Conservation (phyloP, 2,329 filamentous ascomycete species). For the Aspergillus calidoustus region DNA sequence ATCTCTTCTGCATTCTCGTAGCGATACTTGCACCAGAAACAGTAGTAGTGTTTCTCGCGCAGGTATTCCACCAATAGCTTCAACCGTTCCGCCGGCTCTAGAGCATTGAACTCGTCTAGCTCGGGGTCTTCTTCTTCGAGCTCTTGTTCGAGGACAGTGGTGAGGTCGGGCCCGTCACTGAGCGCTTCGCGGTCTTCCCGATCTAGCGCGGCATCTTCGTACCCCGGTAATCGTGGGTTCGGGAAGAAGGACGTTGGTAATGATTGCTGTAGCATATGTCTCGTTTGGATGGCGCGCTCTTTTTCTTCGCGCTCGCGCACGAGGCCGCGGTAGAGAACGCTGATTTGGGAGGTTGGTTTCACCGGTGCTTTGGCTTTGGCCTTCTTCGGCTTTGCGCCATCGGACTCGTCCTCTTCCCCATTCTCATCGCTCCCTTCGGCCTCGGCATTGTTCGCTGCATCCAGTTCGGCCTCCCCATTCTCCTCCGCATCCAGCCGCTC, state of each 20-base stretch:
- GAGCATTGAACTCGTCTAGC: conserved; percentile 75
- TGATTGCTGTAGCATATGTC: conserved; percentile 39
- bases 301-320: conserved; percentile 71
- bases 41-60: conserved; percentile 75
- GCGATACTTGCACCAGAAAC: conserved; percentile 92
- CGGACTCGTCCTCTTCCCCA: conserved; percentile 13
- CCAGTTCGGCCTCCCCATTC: conserved; percentile 24
- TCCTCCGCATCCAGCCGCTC: conserved; percentile 72
- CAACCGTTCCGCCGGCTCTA: conserved; percentile 70
- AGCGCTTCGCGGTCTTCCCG: conserved; percentile 72
- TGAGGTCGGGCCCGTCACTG: conserved; percentile 57
- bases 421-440: conserved; percentile 25
- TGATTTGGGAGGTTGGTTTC: conserved; percentile 68
- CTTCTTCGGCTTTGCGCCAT: not conserved
- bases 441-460: not conserved
- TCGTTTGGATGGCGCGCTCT: conserved; percentile 40
- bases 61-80: conserved; percentile 69
- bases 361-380: conserved; percentile 25
- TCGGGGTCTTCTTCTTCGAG: conserved; percentile 76
- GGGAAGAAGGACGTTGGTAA: conserved; percentile 42
- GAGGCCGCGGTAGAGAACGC: conserved; percentile 79
- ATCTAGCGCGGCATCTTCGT: conserved; percentile 72
- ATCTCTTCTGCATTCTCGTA: conserved; percentile 70
- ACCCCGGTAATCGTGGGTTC: conserved; percentile 60
- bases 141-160: conserved; percentile 55